These are phyloP conservation scores for Cicer cuneatum DNA, from an alignment of 306 rosid genomes.

Conservation along the genomic window DNA sequence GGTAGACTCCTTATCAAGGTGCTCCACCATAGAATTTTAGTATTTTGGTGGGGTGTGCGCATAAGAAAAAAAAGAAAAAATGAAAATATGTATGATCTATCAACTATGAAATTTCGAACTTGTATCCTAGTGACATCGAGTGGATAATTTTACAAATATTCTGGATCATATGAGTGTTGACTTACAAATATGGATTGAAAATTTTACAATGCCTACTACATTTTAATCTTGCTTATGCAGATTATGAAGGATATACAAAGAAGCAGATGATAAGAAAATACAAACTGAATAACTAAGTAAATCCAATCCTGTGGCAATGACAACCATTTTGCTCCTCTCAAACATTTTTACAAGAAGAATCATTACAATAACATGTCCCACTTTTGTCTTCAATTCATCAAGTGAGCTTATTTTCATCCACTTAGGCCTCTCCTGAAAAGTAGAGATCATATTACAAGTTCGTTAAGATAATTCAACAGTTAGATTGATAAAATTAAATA, in stretches of 20 bases:
- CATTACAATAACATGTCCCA: slow-evolving; percentile 96
- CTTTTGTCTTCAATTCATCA: slow-evolving; percentile 92
- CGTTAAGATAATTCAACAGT: not conserved
- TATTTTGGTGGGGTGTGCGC: no score
- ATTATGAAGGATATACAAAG: slow-evolving; percentile 91
- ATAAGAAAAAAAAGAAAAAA: no score
- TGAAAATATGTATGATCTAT: no score
- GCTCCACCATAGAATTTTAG: no score
- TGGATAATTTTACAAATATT: not conserved
- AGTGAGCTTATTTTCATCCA: slow-evolving; percentile 96
- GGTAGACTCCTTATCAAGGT: no score
- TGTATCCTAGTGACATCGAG: no score
- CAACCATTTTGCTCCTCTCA: slow-evolving; percentile 97
- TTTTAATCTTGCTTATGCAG: slow-evolving; percentile 69
- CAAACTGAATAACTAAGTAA: slow-evolving; percentile 84
- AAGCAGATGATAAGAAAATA: slow-evolving; percentile 92
- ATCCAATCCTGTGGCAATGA: slow-evolving; percentile 79
- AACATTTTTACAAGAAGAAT: slow-evolving; percentile 97
- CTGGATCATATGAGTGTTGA: not conserved
- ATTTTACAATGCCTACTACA: slow-evolving; percentile 29
- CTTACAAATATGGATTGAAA: not conserved
- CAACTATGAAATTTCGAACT: no score
- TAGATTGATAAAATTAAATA: not conserved
- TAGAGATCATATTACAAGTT: not conserved
- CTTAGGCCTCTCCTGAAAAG: slow-evolving; percentile 78